phyloP scores from a whole-genome alignment of 768 basidiomycete genomes.

The Amanita polypyramis region DNA sequence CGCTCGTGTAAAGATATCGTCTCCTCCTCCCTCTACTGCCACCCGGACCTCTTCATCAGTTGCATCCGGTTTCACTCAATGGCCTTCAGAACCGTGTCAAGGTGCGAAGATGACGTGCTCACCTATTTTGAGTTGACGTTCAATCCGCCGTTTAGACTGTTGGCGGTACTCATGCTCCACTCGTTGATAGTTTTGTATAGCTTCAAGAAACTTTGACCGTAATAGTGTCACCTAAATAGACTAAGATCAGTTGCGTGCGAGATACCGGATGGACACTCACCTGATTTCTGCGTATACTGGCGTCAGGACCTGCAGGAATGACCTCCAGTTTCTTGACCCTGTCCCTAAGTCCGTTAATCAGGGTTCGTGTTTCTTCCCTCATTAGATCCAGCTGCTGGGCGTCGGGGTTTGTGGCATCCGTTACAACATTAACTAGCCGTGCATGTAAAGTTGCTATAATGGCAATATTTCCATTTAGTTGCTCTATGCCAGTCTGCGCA shows the following conservation, averaged over 20 bases:
- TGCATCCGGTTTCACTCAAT: conserved; percentile 79
- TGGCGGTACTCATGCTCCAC: conserved; percentile 63
- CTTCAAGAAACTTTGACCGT: conserved; percentile 63
- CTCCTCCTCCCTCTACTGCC: conserved; percentile 52
- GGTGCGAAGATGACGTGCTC: conserved; percentile 8
- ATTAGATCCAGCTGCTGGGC: conserved; percentile 42
- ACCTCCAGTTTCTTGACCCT: conserved; percentile 47
- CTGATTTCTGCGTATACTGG: conserved; percentile 28
- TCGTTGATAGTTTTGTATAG: conserved; percentile 67
- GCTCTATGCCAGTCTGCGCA: conserved; percentile 30
- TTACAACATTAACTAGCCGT: conserved; percentile 27
- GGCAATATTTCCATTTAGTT: conserved; percentile 26
- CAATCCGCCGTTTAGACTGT: conserved; percentile 56
- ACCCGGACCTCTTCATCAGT: conserved; percentile 70
- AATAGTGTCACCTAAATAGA: conserved; percentile 39
- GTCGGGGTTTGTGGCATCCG: conserved; percentile 19
- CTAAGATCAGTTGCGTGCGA: background rate
- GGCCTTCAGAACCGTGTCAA: background rate
- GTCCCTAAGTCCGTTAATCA: conserved; percentile 46
- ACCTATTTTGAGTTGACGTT: conserved; percentile 75
- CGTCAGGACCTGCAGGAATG: conserved; percentile 19
- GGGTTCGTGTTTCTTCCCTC: conserved; percentile 45
- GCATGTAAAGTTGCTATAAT: conserved; percentile 27
- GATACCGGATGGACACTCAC: conserved; percentile 12
- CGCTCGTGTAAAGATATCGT: conserved; percentile 73